Evolutionary conservation across 176 grass and related monocot genomes (phyloP).

Genomic region (Typha latifolia): DNA sequence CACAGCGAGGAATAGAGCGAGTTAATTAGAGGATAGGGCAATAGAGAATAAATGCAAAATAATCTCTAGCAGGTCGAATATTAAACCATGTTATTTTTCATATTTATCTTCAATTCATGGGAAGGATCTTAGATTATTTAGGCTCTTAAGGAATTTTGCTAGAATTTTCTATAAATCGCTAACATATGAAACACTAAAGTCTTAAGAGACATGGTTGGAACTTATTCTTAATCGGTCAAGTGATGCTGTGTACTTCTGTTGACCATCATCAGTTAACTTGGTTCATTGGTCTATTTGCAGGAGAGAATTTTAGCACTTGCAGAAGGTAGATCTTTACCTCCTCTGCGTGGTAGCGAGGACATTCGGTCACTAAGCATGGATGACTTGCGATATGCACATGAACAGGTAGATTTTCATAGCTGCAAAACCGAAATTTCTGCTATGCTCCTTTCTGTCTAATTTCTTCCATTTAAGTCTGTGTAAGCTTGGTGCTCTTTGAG

Average conservation of each 20-base stretch:
- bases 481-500: not conserved
- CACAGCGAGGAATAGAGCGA: not conserved
- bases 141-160: not conserved
- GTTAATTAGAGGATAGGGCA: not conserved
- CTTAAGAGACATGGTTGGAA: not conserved
- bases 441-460: not conserved
- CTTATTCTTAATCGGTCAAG: not conserved
- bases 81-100: not conserved
- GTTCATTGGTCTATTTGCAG: conserved; percentile 30
- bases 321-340: conserved; percentile 49
- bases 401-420: conserved; percentile 45
- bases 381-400: conserved; percentile 82
- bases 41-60: not conserved
- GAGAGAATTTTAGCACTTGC: conserved; percentile 54
- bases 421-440: no score
- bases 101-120: not conserved
- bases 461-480: not conserved
- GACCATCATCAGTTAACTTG: not conserved
- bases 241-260: not conserved
- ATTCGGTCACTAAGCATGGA: conserved; percentile 50
- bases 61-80: not conserved
- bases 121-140: no score
- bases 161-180: not conserved
- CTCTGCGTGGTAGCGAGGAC: conserved; percentile 44
- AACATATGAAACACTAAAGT: not conserved